Evolutionary conservation across 2,329 filamentous ascomycete genomes (phyloP).

Genomic region (Penicillium sp.): DNA sequence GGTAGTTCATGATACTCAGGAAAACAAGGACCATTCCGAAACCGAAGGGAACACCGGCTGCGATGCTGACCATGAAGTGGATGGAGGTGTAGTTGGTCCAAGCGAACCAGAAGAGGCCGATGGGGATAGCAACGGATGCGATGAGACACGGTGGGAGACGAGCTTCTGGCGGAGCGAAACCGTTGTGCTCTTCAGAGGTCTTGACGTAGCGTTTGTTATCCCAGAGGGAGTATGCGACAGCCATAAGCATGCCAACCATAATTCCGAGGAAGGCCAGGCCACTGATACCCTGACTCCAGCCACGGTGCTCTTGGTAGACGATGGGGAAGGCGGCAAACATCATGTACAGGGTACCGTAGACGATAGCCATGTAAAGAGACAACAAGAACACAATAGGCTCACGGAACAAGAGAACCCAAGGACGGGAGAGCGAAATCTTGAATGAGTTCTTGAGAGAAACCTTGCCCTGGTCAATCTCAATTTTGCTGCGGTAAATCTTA

Average conservation of each 20-base stretch:
- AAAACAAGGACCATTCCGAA: constrained; percentile 30
- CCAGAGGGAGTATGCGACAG: constrained; percentile 24
- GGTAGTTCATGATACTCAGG: constrained; percentile 29
- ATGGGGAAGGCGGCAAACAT: constrained; percentile 35
- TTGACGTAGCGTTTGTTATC: constrained; percentile 30
- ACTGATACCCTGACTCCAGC: constrained; percentile 32
- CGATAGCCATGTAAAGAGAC: constrained; percentile 32
- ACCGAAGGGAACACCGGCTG: constrained; percentile 26
- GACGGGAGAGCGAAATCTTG: constrained; percentile 28
- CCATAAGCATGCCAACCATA: constrained; percentile 33
- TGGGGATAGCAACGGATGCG: constrained; percentile 26
- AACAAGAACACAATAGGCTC: constrained; percentile 35
- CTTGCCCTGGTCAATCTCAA: constrained; percentile 28
- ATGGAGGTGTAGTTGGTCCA: constrained; percentile 33
- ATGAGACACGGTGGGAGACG: constrained; percentile 30
- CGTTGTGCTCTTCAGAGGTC: constrained; percentile 17
- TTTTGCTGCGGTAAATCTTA: constrained; percentile 26
- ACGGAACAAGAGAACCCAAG: constrained; percentile 32
- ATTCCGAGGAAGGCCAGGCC: constrained; percentile 32
- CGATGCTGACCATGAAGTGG: constrained; percentile 28
- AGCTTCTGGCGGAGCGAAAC: constrained; percentile 29
- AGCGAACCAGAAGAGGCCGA: constrained; percentile 36
- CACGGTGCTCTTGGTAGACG: constrained; percentile 29
- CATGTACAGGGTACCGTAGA: constrained; percentile 34
- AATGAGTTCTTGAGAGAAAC: constrained; percentile 23